Evolutionary conservation across 352 stramenopile species (phyloP).

Genomic region (Peronosclerospora sorghi): DNA sequence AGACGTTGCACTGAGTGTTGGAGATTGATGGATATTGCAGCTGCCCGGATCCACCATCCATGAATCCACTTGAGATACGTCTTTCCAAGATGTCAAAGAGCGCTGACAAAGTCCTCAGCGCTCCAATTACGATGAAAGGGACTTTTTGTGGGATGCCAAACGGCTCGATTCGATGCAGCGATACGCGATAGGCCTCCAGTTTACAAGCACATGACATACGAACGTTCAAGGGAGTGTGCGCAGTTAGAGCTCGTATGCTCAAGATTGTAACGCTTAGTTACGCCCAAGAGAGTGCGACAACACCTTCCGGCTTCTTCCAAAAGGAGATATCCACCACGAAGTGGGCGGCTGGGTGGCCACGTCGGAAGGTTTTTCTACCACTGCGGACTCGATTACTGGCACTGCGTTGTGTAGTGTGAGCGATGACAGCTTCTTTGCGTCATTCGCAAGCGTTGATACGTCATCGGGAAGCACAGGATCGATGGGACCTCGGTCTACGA

Average conservation of each 20-base stretch:
- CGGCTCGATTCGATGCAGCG: too few relatives aligned
- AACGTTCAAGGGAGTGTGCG: slow-evolving; percentile 21
- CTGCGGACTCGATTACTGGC: not conserved
- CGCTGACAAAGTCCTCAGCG: not conserved
- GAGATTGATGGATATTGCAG: slow-evolving; percentile 36
- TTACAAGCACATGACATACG: too few relatives aligned
- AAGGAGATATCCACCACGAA: slow-evolving; percentile 17
- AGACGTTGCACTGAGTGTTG: slow-evolving; percentile 46
- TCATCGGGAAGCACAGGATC: slow-evolving; percentile 3
- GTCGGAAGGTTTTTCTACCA: slow-evolving; percentile 10
- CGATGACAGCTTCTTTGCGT: not conserved
- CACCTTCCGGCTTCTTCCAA: slow-evolving; percentile 19
- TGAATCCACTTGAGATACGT: slow-evolving; percentile 31
- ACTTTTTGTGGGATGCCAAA: too few relatives aligned
- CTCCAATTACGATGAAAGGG: too few relatives aligned
- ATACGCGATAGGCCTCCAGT: too few relatives aligned
- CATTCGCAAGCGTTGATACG: not conserved
- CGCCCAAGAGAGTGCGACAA: slow-evolving; percentile 23
- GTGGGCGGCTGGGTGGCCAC: slow-evolving; percentile 1
- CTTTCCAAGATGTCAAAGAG: slow-evolving; percentile 9
- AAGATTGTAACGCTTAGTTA: slow-evolving; percentile 3
- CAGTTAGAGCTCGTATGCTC: slow-evolving; percentile 11
- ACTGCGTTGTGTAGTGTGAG: not conserved
- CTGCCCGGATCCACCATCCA: slow-evolving; percentile 32
- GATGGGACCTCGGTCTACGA: not conserved